phyloP scores from a whole-genome alignment of 176 grass and related monocot species.

The Oryza longistaminata region DNA sequence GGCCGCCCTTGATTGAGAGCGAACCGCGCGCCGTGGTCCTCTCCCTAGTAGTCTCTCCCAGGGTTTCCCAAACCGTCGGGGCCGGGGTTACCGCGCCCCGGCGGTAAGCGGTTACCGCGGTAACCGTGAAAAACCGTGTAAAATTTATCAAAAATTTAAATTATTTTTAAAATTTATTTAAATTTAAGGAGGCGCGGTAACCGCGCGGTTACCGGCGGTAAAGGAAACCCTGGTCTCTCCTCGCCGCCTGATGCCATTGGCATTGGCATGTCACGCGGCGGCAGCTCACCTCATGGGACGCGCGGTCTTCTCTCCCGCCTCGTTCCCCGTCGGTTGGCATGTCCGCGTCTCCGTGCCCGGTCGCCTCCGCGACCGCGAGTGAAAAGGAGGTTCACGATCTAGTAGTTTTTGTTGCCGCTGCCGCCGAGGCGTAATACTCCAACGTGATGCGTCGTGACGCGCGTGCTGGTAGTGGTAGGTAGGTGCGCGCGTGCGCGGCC shows the following conservation, averaged over 20 bases:
- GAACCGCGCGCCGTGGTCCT: slow-evolving; percentile 23
- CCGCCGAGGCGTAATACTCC: neutral
- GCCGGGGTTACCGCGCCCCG: too few relatives aligned
- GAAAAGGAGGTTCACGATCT: neutral
- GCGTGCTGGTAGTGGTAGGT: neutral
- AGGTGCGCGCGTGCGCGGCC: neutral
- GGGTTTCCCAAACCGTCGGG: too few relatives aligned
- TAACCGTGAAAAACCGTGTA: too few relatives aligned
- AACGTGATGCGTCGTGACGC: too few relatives aligned
- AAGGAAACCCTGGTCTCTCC: too few relatives aligned
- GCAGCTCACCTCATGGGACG: slow-evolving; percentile 26
- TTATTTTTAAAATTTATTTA: too few relatives aligned
- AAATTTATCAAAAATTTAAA: too few relatives aligned
- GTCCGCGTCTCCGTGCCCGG: slow-evolving; percentile 39
- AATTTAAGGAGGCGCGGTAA: too few relatives aligned
- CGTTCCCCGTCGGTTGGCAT: slow-evolving; percentile 33
- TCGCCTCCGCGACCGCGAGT: neutral
- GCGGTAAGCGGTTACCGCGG: too few relatives aligned
- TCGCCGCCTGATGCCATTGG: neutral
- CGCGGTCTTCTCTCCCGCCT: slow-evolving; percentile 14
- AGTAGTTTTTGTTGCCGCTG: neutral
- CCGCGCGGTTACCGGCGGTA: too few relatives aligned
- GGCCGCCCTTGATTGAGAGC: neutral
- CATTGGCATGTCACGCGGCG: slow-evolving; percentile 1
- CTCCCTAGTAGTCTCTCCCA: neutral